Percentiles rank a stretch among this genome's conserved stretches.
Evolutionary conservation across 306 rosid genomes (phyloP).

Genomic region (Acmispon strigosus): DNA sequence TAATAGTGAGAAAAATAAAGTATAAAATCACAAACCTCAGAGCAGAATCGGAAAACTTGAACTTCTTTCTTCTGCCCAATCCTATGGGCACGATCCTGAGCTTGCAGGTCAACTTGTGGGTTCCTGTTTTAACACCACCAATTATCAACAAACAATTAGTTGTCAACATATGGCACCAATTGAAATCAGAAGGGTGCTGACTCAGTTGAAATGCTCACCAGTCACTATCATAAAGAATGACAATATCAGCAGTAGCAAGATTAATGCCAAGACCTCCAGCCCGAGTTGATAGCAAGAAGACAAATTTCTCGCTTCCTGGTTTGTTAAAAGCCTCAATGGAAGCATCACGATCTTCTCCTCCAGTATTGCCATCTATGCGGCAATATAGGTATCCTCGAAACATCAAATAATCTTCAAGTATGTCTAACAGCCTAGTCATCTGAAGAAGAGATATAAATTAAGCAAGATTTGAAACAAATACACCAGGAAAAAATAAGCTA

Average conservation of each 20-base stretch:
- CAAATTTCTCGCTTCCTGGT: conserved; percentile 99
- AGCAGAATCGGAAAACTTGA: conserved; percentile 96
- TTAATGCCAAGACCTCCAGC: conserved; percentile 99
- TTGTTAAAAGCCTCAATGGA: conserved; percentile 86
- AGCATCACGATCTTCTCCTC: conserved; percentile 99
- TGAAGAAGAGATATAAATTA: conserved; percentile 15
- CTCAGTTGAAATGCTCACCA: conserved; percentile 49
- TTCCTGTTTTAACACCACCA: conserved; percentile 54
- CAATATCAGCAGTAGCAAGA: conserved; percentile 99
- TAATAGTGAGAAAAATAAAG: background rate
- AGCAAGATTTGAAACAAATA: background rate
- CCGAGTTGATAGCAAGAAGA: conserved; percentile 82
- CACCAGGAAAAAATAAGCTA: background rate
- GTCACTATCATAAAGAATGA: conserved; percentile 96
- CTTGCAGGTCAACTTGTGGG: conserved; percentile 99
- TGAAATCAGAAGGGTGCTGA: background rate
- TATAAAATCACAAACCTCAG: conserved; percentile 53
- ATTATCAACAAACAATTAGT: conserved; percentile 8
- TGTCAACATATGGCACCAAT: background rate
- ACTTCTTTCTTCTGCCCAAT: conserved; percentile 99
- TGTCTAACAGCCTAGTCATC: conserved; percentile 98
- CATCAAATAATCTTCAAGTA: conserved; percentile 94
- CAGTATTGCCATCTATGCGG: conserved; percentile 98
- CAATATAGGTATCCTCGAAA: conserved; percentile 85
- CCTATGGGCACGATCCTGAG: conserved; percentile 99